Conservation (phyloP, 164 flowering plant genomes). For the Berberis thunbergii region DNA sequence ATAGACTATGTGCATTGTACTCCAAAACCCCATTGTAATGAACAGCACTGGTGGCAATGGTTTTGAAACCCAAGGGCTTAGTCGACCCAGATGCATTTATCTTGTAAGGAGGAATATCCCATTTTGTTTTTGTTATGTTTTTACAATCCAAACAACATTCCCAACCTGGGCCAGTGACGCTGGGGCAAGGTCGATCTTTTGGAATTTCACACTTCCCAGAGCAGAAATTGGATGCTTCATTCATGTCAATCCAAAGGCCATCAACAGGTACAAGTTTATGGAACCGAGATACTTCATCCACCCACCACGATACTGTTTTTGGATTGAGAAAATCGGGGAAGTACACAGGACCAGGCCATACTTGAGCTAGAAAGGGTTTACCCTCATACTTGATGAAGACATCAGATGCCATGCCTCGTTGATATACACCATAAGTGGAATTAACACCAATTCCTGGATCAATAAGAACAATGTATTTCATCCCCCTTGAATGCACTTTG, state of each 20-base stretch:
- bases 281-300: conserved; percentile 52
- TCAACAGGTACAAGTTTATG: conserved; percentile 63
- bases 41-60: conserved; percentile 58
- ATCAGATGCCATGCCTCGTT: neutral
- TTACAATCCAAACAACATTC: conserved; percentile 41
- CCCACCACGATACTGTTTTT: conserved; percentile 58
- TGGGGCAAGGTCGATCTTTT: too few species aligned
- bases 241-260: conserved; percentile 90
- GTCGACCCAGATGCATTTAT: conserved; percentile 54
- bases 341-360: conserved; percentile 77
- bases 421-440: neutral
- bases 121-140: too few species aligned
- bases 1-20: conserved; percentile 71
- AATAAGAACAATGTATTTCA: conserved; percentile 58
- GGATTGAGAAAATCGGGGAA: conserved; percentile 81
- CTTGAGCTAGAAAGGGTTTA: conserved; percentile 58
- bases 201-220: too few species aligned
- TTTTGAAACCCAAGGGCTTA: conserved; percentile 49
- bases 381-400: neutral
- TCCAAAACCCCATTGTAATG: conserved; percentile 63
- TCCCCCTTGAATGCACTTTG: conserved; percentile 41
- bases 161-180: neutral
- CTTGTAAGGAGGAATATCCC: conserved; percentile 62
- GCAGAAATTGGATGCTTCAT: conserved; percentile 60
- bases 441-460: conserved; percentile 61